Evolutionary conservation across 1,284 basidiomycete genomes (phyloP), one percentile per base, ranked within the genome.

Genomic region (Irpex sp.): DNA sequence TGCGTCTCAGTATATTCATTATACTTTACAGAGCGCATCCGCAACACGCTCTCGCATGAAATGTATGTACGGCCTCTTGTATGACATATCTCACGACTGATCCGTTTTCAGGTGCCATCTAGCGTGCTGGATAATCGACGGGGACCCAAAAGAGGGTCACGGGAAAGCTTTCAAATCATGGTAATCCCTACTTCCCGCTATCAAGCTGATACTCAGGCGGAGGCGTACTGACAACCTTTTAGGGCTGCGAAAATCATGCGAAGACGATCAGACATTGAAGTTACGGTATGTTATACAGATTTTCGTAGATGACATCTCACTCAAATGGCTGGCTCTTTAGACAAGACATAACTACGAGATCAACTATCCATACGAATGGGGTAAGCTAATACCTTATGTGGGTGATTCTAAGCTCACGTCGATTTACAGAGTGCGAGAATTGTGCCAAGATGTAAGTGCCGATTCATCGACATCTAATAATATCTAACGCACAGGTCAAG

Each of bases 1-100:
- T n/a, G n/a, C n/a, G n/a, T n/a, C n/a, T 39, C 36, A 21, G 17
- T 35, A 15, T 8, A 50, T 37, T 39, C 53, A 35, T 9, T 49
- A 49, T 11, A 47, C 57, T 57, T 3, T 35, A 2, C 61, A 93
- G 89, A 90, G 61, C 84, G 91, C 26, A 87, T 95, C 47, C 78
- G 86, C 19, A 86, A 91, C 70, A 95, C 93, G 0, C 76, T 95
- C 2, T 85, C 90, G 33, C 93, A 95, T 68, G 93, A 95, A 74
- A 92, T 95, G 87, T 65, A 54, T 17, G 46, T 47, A 17, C 6
- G 26, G 0, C 21, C 2, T 59, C 13, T 1, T 43, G 17, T 15
- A 31, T 2, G 15, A 26, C 55, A 9, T 3, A 4, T 31, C 33
- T n/a, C 8, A 62, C 19, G 5, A 8, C 5, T 26, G 31, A 50